phyloP scores from a whole-genome alignment of 2,329 filamentous ascomycete species.

The Talaromyces funiculosus region DNA sequence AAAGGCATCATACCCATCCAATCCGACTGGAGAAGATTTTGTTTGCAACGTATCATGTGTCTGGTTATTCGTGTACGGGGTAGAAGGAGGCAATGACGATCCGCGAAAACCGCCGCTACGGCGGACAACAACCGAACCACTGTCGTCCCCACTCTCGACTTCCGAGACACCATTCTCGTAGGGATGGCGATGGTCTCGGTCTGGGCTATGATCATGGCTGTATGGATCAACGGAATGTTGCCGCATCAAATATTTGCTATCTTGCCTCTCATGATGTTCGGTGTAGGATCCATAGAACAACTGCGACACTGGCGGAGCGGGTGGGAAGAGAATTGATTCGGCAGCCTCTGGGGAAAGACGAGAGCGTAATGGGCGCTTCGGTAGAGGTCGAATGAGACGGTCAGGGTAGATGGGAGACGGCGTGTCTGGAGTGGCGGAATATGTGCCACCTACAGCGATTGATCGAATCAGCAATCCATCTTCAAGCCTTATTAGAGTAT shows the following conservation, averaged over 20 bases:
- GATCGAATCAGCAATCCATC: constrained; percentile 30
- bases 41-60: constrained; percentile 24
- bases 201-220: constrained; percentile 33
- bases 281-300: constrained; percentile 68
- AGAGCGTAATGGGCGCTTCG: constrained; percentile 81
- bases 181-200: constrained; percentile 36
- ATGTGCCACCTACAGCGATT: constrained; percentile 42
- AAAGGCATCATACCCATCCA: constrained; percentile 92
- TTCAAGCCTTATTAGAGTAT: constrained; percentile 1
- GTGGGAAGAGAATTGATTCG: constrained; percentile 74
- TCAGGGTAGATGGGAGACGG: constrained; percentile 77
- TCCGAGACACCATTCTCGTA: constrained; percentile 51
- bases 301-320: constrained; percentile 63
- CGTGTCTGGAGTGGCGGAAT: constrained; percentile 58
- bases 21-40: constrained; percentile 62
- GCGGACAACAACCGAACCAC: constrained; percentile 39
- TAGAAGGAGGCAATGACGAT: constrained; percentile 30
- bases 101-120: constrained; percentile 38
- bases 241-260: constrained; percentile 42
- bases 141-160: constrained; percentile 59
- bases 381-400: constrained; percentile 86
- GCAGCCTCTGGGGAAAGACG: constrained; percentile 80
- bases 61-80: constrained; percentile 23
- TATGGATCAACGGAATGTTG: constrained; percentile 35
- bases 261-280: constrained; percentile 50